Evolutionary conservation across 148 eudicot species (phyloP).

Genomic region (Nepenthes gracilis): DNA sequence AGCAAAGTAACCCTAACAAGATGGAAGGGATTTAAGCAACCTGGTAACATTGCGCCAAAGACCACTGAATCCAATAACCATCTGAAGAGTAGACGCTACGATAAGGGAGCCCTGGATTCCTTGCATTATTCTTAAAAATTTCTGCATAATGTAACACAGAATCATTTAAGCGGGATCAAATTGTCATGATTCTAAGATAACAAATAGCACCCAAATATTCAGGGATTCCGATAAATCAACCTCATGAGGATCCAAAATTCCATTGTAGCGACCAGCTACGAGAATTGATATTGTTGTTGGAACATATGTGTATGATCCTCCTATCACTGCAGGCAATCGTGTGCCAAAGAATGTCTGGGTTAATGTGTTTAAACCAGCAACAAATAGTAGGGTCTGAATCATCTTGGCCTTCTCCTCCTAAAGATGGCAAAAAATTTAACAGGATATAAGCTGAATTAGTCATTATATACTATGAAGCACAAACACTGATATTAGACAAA

Average conservation of each 20-base stretch:
- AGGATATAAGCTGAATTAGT: neutral
- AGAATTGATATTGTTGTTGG: conserved; percentile 71
- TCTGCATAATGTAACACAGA: conserved; percentile 25
- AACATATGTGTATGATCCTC: conserved; percentile 74
- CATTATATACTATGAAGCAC: no score
- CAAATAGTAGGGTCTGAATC: conserved; percentile 80
- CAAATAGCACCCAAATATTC: neutral
- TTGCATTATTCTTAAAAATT: conserved; percentile 57
- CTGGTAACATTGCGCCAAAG: conserved; percentile 79
- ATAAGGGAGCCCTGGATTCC: conserved; percentile 93
- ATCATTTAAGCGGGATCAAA: conserved; percentile 1
- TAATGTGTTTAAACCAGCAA: conserved; percentile 72
- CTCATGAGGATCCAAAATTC: conserved; percentile 56
- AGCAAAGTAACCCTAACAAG: neutral
- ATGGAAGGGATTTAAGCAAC: conserved; percentile 14
- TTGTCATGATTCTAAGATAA: neutral
- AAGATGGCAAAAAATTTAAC: conserved; percentile 4
- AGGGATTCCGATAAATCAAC: conserved; percentile 13
- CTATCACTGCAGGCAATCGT: conserved; percentile 82
- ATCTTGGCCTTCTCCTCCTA: conserved; percentile 73
- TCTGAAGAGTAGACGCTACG: conserved; percentile 75
- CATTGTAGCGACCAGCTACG: conserved; percentile 60
- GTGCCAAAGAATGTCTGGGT: conserved; percentile 68
- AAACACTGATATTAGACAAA: no score
- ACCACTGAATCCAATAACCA: conserved; percentile 90